Conservation (phyloP, 495 filamentous ascomycete genomes). For the Apodospora peruviana region DNA sequence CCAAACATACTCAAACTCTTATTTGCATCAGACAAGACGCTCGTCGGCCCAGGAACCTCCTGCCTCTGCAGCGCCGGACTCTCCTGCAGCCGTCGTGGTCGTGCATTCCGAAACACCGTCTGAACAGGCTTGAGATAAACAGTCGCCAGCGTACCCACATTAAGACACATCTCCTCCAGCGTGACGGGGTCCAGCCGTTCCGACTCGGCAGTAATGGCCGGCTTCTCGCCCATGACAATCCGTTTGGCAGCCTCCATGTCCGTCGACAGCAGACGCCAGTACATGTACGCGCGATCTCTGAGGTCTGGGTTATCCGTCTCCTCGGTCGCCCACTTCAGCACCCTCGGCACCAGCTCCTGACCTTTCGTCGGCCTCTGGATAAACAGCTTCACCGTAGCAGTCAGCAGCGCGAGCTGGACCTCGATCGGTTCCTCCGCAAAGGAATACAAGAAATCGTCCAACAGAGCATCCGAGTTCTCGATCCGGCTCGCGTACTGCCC, state of each 20-base stretch:
- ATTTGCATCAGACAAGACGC: constrained; percentile 44
- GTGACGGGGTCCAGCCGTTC: constrained; percentile 90
- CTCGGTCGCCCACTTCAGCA: constrained; percentile 97
- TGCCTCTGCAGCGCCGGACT: constrained; percentile 76
- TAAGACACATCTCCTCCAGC: constrained; percentile 94
- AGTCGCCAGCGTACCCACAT: constrained; percentile 91
- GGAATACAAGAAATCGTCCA: constrained; percentile 91
- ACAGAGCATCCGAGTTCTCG: constrained; percentile 86
- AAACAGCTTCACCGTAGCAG: constrained; percentile 96
- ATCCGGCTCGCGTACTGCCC: constrained; percentile 96
- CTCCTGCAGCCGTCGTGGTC: constrained; percentile 69
- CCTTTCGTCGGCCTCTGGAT: constrained; percentile 95
- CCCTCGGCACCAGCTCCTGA: constrained; percentile 87
- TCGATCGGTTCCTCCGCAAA: constrained; percentile 93
- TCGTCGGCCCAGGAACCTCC: constrained; percentile 3
- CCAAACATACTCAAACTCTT: constrained; percentile 48
- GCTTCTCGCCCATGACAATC: constrained; percentile 95
- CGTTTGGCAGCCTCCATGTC: constrained; percentile 81
- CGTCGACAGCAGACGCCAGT: constrained; percentile 95
- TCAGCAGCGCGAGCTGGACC: constrained; percentile 90
- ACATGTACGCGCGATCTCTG: constrained; percentile 95
- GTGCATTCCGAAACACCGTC: constrained; percentile 90
- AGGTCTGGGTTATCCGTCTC: constrained; percentile 98
- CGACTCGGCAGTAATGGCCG: constrained; percentile 90
- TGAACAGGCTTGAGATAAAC: constrained; percentile 98